A percentile compares a stretch with the other conserved stretches of the same genome.
Conservation (phyloP, 2,329 filamentous ascomycete species). For the Aspergillus fijiensis region DNA sequence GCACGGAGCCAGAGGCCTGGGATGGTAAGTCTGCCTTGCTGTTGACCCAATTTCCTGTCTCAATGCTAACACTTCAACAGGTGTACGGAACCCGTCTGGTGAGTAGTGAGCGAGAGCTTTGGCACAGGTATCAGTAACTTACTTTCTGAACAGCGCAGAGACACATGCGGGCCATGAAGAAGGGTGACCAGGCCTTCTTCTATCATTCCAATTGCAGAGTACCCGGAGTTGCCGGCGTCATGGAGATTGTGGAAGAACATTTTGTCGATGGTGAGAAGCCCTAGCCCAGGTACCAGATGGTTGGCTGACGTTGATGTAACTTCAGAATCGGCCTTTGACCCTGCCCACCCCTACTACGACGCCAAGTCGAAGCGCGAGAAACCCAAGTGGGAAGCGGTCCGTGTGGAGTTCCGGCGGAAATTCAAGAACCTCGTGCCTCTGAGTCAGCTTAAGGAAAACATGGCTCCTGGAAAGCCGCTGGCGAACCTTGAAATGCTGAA, state of each 20-base stretch:
- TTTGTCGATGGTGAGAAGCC: constrained; percentile 67
- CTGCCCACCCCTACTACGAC: constrained; percentile 79
- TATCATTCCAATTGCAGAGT: constrained; percentile 94
- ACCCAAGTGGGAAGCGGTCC: constrained; percentile 84
- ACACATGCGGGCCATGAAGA: constrained; percentile 86
- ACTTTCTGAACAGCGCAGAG: constrained; percentile 63
- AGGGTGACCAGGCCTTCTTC: constrained; percentile 91
- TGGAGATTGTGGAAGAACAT: constrained; percentile 85
- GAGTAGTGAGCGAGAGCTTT: constrained; percentile 19
- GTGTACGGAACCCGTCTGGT: constrained; percentile 48
- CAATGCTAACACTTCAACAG: constrained; percentile 26
- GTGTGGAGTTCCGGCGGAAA: constrained; percentile 83
- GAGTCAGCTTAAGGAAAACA: constrained; percentile 67
- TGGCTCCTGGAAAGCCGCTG: constrained; percentile 56
- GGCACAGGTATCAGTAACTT: neutral
- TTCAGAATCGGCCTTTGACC: constrained; percentile 68
- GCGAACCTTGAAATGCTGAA: constrained; percentile 80
- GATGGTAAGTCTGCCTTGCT: constrained; percentile 62
- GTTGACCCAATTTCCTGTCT: neutral
- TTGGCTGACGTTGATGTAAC: constrained; percentile 13
- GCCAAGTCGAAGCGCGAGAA: constrained; percentile 66
- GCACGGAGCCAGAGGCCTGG: constrained; percentile 80
- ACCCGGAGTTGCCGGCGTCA: constrained; percentile 80
- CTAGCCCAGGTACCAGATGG: constrained; percentile 2
- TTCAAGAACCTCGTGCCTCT: constrained; percentile 70